Percentiles rank a stretch among this genome's conserved stretches.
These are phyloP conservation scores for Eudorina sp. DNA, from an alignment of 139 green algal species.

Conservation along the genomic window DNA sequence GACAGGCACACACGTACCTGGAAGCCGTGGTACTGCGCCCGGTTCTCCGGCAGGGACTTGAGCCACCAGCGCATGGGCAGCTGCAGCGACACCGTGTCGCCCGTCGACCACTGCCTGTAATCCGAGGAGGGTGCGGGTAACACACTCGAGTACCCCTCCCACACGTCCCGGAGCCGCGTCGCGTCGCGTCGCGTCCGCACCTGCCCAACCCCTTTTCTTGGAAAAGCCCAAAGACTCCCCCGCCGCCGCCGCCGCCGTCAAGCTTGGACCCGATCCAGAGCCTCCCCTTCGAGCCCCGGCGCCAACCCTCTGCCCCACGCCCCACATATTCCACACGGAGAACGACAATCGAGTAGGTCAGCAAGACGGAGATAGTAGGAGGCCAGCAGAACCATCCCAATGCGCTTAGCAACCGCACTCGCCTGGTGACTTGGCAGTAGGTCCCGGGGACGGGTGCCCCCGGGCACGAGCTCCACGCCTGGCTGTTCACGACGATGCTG, in stretches of 20 bases:
- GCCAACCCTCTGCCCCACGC: too few relatives aligned
- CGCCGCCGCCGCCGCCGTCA: too few relatives aligned
- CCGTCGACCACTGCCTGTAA: slow-evolving; percentile 32
- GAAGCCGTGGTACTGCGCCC: slow-evolving; percentile 3
- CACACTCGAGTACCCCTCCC: too few relatives aligned
- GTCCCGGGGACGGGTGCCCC: neutral
- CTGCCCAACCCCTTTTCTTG: too few relatives aligned
- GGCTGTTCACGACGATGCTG: slow-evolving; percentile 19
- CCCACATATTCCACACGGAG: too few relatives aligned
- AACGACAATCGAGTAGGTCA: too few relatives aligned
- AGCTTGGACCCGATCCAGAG: too few relatives aligned
- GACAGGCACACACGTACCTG: neutral
- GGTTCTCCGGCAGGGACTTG: slow-evolving; percentile 17
- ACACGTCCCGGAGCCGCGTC: too few relatives aligned
- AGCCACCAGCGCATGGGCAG: slow-evolving; percentile 42
- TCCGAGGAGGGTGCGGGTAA: neutral
- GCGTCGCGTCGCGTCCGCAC: too few relatives aligned
- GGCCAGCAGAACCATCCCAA: neutral
- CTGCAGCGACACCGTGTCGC: slow-evolving; percentile 12
- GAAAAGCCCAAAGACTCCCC: too few relatives aligned
- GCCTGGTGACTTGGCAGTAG: slow-evolving; percentile 34
- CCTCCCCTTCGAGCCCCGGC: too few relatives aligned
- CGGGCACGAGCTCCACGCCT: slow-evolving; percentile 12
- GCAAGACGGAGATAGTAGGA: neutral
- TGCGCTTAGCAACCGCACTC: neutral